phyloP scores from a whole-genome alignment of 2,329 filamentous ascomycete genomes.

The Botrytis sinoallii region DNA sequence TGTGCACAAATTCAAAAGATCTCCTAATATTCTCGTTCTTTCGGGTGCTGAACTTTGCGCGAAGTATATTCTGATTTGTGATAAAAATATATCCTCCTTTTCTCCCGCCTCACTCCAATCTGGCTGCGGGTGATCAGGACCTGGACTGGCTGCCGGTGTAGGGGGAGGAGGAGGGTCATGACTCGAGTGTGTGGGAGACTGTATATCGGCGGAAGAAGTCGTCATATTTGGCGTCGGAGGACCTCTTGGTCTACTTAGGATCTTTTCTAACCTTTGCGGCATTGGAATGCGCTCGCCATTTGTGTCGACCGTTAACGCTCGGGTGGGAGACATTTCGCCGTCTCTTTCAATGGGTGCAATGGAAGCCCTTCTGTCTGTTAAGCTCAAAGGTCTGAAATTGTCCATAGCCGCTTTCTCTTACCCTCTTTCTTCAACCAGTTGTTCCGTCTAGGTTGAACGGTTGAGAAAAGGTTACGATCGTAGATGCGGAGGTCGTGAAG shows the following conservation, averaged over 20 bases:
- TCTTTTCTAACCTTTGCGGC: slow-evolving; percentile 51
- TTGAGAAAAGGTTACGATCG: background rate
- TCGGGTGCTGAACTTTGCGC: slow-evolving; percentile 71
- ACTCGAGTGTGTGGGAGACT: slow-evolving; percentile 41
- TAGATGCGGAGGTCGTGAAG: background rate
- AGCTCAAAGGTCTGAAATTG: slow-evolving; percentile 50
- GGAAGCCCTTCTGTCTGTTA: slow-evolving; percentile 60
- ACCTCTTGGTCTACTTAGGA: slow-evolving; percentile 52
- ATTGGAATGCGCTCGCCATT: slow-evolving; percentile 40
- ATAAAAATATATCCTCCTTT: slow-evolving; percentile 77
- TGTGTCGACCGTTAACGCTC: slow-evolving; percentile 48
- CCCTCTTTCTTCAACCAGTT: background rate
- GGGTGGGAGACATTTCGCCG: slow-evolving; percentile 35
- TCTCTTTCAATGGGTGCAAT: slow-evolving; percentile 52
- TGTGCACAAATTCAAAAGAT: slow-evolving; percentile 89
- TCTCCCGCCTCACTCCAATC: slow-evolving; percentile 77
- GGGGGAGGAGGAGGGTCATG: slow-evolving; percentile 58
- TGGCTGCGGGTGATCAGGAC: slow-evolving; percentile 57
- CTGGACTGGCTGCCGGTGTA: slow-evolving; percentile 63
- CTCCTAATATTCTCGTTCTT: slow-evolving; percentile 77
- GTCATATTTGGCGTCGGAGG: slow-evolving; percentile 66
- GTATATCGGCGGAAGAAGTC: slow-evolving; percentile 61
- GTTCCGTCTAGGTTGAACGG: background rate
- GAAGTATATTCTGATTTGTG: slow-evolving; percentile 78
- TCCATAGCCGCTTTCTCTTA: slow-evolving; percentile 30